phyloP scores from a whole-genome alignment of 441 rosid genomes.

The Pelargonium citronellum region DNA sequence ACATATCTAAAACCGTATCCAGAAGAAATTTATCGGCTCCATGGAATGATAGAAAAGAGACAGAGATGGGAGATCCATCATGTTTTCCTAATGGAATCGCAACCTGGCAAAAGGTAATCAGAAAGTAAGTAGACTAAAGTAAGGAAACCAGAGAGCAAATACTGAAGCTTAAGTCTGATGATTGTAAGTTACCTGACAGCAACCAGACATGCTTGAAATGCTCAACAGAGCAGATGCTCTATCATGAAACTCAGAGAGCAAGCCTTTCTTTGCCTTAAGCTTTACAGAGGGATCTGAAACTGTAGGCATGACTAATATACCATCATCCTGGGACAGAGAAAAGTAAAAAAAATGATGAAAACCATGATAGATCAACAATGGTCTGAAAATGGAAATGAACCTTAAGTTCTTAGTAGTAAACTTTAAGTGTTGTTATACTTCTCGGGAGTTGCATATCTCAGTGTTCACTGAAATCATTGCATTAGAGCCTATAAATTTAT shows the following conservation, averaged over 20 bases:
- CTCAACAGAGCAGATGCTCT: constrained; percentile 52
- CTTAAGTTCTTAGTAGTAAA: background rate
- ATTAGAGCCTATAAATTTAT: background rate
- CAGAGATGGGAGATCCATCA: constrained; percentile 55
- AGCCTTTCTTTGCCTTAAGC: constrained; percentile 51
- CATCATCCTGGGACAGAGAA: constrained; percentile 56
- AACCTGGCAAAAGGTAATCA: constrained; percentile 43
- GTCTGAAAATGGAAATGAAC: background rate
- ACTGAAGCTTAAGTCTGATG: constrained; percentile 18
- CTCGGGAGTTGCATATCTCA: background rate
- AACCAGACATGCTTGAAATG: constrained; percentile 90
- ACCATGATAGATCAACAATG: background rate
- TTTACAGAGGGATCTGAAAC: constrained; percentile 62
- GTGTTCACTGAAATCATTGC: background rate
- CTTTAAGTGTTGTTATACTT: background rate
- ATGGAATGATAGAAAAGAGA: constrained; percentile 69
- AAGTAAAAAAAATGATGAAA: constrained; percentile 2
- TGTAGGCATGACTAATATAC: constrained; percentile 75
- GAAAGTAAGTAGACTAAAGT: constrained; percentile 8
- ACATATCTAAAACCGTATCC: constrained; percentile 70
- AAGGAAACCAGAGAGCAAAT: background rate
- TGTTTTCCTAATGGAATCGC: constrained; percentile 70
- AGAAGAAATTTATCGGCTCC: constrained; percentile 93
- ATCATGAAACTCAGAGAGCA: constrained; percentile 48
- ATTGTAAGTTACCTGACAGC: constrained; percentile 64